Evolutionary conservation across 1,139 yeast genomes (phyloP).

Genomic region (Ashbya aceris): DNA sequence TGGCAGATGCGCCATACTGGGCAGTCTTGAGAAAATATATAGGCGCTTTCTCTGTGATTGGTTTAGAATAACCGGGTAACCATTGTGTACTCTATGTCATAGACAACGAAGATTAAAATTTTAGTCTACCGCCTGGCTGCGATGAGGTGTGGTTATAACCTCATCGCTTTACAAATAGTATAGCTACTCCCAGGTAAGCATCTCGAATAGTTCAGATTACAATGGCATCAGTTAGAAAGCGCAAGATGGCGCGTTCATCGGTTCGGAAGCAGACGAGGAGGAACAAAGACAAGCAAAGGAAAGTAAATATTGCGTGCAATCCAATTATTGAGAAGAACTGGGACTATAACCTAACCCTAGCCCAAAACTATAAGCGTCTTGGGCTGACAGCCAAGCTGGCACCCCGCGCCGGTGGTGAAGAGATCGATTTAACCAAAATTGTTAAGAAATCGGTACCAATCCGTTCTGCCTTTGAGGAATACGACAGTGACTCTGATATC

Average conservation of each 20-base stretch:
- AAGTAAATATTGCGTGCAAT: slow-evolving; percentile 55
- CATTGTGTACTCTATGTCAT: too few relatives aligned
- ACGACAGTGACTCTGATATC: slow-evolving; percentile 32
- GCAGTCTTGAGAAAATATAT: too few relatives aligned
- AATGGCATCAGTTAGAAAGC: slow-evolving; percentile 78
- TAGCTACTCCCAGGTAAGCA: too few relatives aligned
- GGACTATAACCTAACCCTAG: slow-evolving; percentile 74
- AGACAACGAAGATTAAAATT: too few relatives aligned
- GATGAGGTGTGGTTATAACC: too few relatives aligned
- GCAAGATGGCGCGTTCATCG: slow-evolving; percentile 73
- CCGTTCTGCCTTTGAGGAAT: slow-evolving; percentile 23
- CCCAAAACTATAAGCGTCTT: slow-evolving; percentile 71
- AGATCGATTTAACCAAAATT: slow-evolving; percentile 36
- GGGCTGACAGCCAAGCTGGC: slow-evolving; percentile 68
- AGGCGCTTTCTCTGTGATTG: too few relatives aligned
- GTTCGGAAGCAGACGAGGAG: slow-evolving; percentile 60
- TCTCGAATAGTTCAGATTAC: neutral
- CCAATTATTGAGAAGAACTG: slow-evolving; percentile 83
- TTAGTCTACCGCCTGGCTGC: too few relatives aligned
- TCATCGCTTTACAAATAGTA: too few relatives aligned
- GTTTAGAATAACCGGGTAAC: too few relatives aligned
- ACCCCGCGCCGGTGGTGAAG: slow-evolving; percentile 58
- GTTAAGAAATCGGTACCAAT: slow-evolving; percentile 17
- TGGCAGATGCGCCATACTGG: too few relatives aligned
- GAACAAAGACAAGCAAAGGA: slow-evolving; percentile 57